A percentile compares a stretch with the other conserved stretches of the same genome.
These are phyloP conservation scores for Xylariaceae sp. DNA, from an alignment of 2,329 filamentous ascomycete species.

Conservation along the genomic window DNA sequence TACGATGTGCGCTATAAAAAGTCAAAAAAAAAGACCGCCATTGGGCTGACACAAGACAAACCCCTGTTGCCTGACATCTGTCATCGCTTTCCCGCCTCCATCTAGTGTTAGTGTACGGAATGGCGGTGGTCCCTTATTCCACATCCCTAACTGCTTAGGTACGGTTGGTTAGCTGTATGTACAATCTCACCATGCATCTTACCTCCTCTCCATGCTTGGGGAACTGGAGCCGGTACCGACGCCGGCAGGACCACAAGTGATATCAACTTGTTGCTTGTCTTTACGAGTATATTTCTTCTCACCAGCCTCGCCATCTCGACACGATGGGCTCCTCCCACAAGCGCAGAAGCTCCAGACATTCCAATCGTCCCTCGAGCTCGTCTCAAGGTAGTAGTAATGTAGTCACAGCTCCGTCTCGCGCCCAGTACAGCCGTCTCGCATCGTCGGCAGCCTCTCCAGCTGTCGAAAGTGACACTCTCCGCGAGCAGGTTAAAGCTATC, in stretches of 20 bases:
- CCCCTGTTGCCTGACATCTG: neutral
- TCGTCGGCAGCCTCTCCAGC: constrained; percentile 32
- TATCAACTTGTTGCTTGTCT: no score
- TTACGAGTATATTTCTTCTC: constrained; percentile 5
- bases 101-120: no score
- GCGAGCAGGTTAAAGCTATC: constrained; percentile 20
- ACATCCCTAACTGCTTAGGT: no score
- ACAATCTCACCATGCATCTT: no score
- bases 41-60: neutral
- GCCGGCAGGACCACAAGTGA: no score
- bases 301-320: constrained; percentile 15
- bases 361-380: constrained; percentile 31
- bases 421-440: constrained; percentile 33
- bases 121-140: no score
- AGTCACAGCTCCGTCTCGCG: constrained; percentile 39
- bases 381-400: constrained; percentile 29
- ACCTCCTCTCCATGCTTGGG: no score
- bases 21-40: neutral
- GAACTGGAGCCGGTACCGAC: no score
- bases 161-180: no score
- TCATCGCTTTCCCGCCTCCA: no score
- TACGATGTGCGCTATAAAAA: no score
- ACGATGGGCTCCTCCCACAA: constrained; percentile 42
- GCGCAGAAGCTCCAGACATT: constrained; percentile 36
- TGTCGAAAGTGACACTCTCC: constrained; percentile 26